phyloP scores from a whole-genome alignment of 2,329 filamentous ascomycete species.

The Penicillium sp. region DNA sequence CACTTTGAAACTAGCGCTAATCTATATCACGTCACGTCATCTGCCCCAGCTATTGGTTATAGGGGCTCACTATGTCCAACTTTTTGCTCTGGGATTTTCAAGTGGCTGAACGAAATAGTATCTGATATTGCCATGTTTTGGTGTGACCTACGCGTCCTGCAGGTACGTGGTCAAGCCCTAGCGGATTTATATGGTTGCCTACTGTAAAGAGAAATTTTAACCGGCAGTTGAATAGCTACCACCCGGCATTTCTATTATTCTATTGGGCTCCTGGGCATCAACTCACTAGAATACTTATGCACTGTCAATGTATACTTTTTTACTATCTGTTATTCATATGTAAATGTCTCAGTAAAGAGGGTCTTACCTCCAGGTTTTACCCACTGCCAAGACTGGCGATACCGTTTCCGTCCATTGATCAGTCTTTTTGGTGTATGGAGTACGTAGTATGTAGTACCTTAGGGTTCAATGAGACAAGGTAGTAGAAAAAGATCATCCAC shows the following conservation, averaged over 20 bases:
- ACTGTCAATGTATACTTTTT: neutral
- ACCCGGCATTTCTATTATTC: neutral
- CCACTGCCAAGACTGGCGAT: constrained; percentile 9
- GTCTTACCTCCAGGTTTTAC: constrained; percentile 1
- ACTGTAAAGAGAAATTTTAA: neutral
- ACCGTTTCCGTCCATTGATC: constrained; percentile 15
- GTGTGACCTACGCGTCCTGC: constrained; percentile 19
- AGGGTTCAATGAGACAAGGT: neutral
- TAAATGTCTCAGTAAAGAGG: neutral
- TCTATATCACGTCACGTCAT: constrained; percentile 5
- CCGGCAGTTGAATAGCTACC: neutral
- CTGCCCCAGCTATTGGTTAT: neutral
- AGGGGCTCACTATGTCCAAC: neutral
- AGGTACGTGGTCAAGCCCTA: constrained; percentile 7
- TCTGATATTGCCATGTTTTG: neutral
- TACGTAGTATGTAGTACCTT: too few species aligned
- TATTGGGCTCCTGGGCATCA: too few species aligned
- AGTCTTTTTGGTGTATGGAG: neutral
- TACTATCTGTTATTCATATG: neutral
- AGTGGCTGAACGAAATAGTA: neutral
- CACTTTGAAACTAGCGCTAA: neutral
- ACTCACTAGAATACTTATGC: too few species aligned
- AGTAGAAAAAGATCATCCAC: neutral
- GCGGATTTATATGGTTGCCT: constrained; percentile 13
- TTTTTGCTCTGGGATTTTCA: neutral